These are phyloP conservation scores for Tanacetum coccineum DNA, from an alignment of 129 eudicot genomes.

Conservation along the genomic window DNA sequence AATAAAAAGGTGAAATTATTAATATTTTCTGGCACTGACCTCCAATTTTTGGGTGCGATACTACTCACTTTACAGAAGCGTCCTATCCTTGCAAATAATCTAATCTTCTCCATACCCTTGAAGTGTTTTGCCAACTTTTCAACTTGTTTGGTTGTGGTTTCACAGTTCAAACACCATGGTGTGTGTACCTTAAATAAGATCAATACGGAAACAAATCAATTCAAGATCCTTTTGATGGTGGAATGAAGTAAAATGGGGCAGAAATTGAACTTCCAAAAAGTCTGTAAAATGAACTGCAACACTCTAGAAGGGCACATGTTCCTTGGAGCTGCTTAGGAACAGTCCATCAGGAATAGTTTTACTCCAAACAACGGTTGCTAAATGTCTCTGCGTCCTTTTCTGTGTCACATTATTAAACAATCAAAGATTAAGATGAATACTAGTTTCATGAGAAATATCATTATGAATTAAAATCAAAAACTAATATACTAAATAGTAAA, in stretches of 20 bases:
- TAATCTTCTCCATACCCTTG: slow-evolving; percentile 44
- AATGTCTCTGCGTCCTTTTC: slow-evolving; percentile 58
- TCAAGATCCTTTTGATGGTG: neutral
- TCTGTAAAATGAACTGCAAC: slow-evolving; percentile 17
- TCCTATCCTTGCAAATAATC: slow-evolving; percentile 62
- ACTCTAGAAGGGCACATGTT: slow-evolving; percentile 88
- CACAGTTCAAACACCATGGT: slow-evolving; percentile 76
- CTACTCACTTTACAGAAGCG: slow-evolving; percentile 17
- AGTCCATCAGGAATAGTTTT: slow-evolving; percentile 72
- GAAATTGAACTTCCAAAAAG: neutral
- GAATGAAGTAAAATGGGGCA: neutral
- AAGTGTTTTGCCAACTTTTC: slow-evolving; percentile 75
- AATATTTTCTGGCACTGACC: slow-evolving; percentile 24
- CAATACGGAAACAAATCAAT: neutral
- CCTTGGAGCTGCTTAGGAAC: slow-evolving; percentile 57
- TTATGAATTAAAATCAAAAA: neutral
- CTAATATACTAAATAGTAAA: neutral
- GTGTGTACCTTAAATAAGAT: slow-evolving; percentile 62
- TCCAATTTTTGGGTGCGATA: slow-evolving; percentile 5
- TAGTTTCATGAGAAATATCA: neutral
- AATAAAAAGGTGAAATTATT: too few relatives aligned
- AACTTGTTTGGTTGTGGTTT: slow-evolving; percentile 70
- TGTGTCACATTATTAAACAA: slow-evolving; percentile 38
- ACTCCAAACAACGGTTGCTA: slow-evolving; percentile 73
- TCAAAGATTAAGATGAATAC: slow-evolving; percentile 4